Evolutionary conservation across 2,329 filamentous ascomycete species (phyloP).

Genomic region (Ceratocystis ficicola): DNA sequence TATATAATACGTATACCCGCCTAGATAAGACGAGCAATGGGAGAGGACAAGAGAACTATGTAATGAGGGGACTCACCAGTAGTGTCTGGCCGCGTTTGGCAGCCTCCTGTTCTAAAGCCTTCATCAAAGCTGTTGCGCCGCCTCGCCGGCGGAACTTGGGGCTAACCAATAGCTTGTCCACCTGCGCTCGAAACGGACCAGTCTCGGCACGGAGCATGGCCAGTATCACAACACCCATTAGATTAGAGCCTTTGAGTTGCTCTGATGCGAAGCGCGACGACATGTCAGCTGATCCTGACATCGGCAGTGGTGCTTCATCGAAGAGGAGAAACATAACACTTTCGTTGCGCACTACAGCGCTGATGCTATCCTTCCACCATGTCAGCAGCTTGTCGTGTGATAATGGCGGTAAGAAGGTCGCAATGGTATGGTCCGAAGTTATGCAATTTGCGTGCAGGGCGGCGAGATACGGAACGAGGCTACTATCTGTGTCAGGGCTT

Average conservation of each 20-base stretch:
- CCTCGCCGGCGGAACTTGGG: constrained; percentile 40
- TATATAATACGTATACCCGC: no score
- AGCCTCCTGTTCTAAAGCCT: constrained; percentile 44
- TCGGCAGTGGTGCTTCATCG: constrained; percentile 25
- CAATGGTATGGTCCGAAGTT: constrained; percentile 43
- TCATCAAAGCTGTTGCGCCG: constrained; percentile 41
- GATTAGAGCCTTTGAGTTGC: constrained; percentile 33
- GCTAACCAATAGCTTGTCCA: constrained; percentile 48
- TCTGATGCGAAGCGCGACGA: constrained; percentile 24
- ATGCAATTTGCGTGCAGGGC: constrained; percentile 49
- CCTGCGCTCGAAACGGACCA: constrained; percentile 40
- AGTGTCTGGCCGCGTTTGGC: constrained; percentile 37
- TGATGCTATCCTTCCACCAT: constrained; percentile 45
- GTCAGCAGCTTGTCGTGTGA: constrained; percentile 42
- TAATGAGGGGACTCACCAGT: constrained; percentile 35
- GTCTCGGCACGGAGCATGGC: constrained; percentile 42
- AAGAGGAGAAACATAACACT: constrained; percentile 45
- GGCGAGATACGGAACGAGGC: constrained; percentile 45
- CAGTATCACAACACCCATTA: constrained; percentile 47
- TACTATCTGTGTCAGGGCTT: constrained; percentile 35
- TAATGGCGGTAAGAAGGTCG: constrained; percentile 48
- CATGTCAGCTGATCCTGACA: not conserved
- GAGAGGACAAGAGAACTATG: no score
- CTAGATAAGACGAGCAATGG: no score
- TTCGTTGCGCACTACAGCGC: constrained; percentile 35